Conservation (phyloP, 495 filamentous ascomycete genomes). For the Xylaria scruposa region DNA sequence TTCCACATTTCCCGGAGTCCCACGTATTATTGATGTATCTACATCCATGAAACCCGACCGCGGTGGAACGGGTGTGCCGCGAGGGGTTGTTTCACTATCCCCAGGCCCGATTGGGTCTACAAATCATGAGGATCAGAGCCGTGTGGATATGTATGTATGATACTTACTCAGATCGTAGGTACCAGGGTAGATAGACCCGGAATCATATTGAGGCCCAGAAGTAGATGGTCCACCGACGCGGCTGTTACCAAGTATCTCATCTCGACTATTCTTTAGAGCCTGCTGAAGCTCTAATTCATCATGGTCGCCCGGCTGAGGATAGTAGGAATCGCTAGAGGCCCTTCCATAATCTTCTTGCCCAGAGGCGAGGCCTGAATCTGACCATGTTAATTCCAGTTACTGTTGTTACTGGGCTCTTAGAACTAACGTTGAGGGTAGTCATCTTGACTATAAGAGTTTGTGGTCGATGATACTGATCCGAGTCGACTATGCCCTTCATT, state of each 20-base stretch:
- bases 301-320: constrained; percentile 3
- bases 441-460: constrained; percentile 28
- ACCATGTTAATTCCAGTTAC: not conserved
- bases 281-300: constrained; percentile 28
- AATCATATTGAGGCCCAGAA: constrained; percentile 11
- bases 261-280: constrained; percentile 17
- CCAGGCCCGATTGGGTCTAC: constrained; percentile 2
- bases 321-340: constrained; percentile 1
- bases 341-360: not conserved
- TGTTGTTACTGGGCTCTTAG: not conserved
- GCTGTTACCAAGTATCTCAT: constrained; percentile 22
- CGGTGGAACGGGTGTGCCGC: constrained; percentile 27
- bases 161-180: constrained; percentile 22
- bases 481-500: constrained; percentile 7
- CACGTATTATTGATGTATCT: constrained; percentile 30
- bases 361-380: not conserved
- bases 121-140: not conserved
- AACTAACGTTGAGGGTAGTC: constrained; percentile 31
- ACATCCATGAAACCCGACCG: not conserved
- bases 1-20: constrained; percentile 37
- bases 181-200: constrained; percentile 17
- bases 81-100: constrained; percentile 29
- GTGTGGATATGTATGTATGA: not conserved
- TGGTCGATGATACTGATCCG: constrained; percentile 5
- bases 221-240: constrained; percentile 14